Percentiles rank a stretch among this genome's conserved stretches.
Evolutionary conservation across 495 filamentous ascomycete species (phyloP).

Genomic region (Aspergillus wentii): DNA sequence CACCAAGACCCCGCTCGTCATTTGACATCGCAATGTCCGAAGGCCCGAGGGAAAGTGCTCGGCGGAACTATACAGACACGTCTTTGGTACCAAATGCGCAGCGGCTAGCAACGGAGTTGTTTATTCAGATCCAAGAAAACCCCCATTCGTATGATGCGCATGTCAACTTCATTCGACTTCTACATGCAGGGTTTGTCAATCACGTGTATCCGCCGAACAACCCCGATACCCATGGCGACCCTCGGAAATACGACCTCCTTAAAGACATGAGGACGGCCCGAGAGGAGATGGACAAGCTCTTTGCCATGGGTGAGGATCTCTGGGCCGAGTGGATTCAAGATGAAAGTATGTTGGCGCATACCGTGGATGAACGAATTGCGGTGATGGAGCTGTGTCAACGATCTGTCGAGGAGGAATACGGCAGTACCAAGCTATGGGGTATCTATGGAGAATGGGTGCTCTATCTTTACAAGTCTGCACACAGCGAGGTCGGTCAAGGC

Average conservation of each 20-base stretch:
- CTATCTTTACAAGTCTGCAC: slow-evolving; percentile 59
- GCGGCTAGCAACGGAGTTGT: slow-evolving; percentile 46
- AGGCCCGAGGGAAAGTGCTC: slow-evolving; percentile 40
- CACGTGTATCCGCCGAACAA: slow-evolving; percentile 48
- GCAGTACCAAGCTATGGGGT: slow-evolving; percentile 81
- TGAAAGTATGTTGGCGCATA: slow-evolving; percentile 55
- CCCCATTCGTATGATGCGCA: slow-evolving; percentile 63
- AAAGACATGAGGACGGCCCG: slow-evolving; percentile 58
- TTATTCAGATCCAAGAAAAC: slow-evolving; percentile 51
- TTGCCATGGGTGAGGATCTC: slow-evolving; percentile 61
- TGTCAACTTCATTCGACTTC: slow-evolving; percentile 55
- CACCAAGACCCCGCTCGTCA: slow-evolving; percentile 47
- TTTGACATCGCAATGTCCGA: slow-evolving; percentile 56
- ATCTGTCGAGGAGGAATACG: slow-evolving; percentile 76
- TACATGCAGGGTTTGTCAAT: slow-evolving; percentile 59
- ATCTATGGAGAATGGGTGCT: slow-evolving; percentile 85
- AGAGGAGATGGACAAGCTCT: slow-evolving; percentile 60
- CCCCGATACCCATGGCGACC: slow-evolving; percentile 39
- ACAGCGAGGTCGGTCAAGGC: slow-evolving; percentile 52
- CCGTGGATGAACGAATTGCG: slow-evolving; percentile 59
- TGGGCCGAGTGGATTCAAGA: slow-evolving; percentile 64
- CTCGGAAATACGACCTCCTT: slow-evolving; percentile 52
- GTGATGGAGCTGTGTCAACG: slow-evolving; percentile 82
- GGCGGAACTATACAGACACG: slow-evolving; percentile 42
- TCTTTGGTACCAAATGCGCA: slow-evolving; percentile 53